Evolutionary conservation across 2,329 filamentous ascomycete species (phyloP), one percentile per base, ranked within the genome.

Genomic region (Albifimbria verrucaria): DNA sequence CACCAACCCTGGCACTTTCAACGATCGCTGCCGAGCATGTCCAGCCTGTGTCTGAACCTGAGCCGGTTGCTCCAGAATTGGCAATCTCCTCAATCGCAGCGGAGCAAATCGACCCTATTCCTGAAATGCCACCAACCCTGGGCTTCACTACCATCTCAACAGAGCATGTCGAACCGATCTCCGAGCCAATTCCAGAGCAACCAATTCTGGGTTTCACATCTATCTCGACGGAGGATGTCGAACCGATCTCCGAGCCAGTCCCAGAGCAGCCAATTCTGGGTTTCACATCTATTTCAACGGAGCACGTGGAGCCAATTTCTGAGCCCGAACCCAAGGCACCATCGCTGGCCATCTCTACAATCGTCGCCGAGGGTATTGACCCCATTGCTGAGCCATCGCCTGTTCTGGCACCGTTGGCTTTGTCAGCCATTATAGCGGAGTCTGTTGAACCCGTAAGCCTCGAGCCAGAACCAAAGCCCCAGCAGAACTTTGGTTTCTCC

Each of bases 371-470:
- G 56, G 58, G 59, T 32, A 75, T 74, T 4, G 58, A 65, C 10
- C 77, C 77, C n/a, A 54, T 55, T 23, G 55, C 53, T 41, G 59
- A 64, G 21, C 51, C 59, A 24, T 25, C 54, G 11, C 58, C 62
- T 7, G 22, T 58, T 3, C 61, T 58, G 1, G 66, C 69, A 5
- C 21, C 57, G 9, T 57, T 77, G 21, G 68, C 61, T 0, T 58
- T 77, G 32, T 76, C 75, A 2, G 59, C 65, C 1, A 67, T 76
- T 47, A 51, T 66, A 20, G 56, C 68, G 3, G 62, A 75, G 56
- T 62, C 65, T 5, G 61, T 73, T 2, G 67, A 72, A 17, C 80
- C 80, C 12, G 63, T 74, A 12, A 64, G 67, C 17, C 68, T 69
- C 1, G 52, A 63, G n/a, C 50, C 52, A 21, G 59, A 60, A 49